Conservation (phyloP, 1,284 basidiomycete species). For the Peniophora sp. region DNA sequence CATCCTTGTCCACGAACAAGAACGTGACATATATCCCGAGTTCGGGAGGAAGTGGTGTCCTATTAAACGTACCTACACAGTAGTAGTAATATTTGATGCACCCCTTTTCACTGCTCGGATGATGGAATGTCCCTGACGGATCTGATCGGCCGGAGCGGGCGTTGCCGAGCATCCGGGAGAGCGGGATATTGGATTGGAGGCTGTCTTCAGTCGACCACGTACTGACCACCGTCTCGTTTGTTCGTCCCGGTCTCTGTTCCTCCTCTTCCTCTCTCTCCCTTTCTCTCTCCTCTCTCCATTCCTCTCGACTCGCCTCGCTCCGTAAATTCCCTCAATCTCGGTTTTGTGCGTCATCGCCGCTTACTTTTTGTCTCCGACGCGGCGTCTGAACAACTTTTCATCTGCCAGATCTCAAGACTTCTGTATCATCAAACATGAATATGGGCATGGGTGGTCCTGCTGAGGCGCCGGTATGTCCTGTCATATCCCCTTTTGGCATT, state of each 20-base stretch:
- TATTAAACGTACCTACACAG: slow-evolving; percentile 74
- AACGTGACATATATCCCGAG: slow-evolving; percentile 89
- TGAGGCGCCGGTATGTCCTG: background rate
- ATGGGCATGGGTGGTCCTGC: background rate
- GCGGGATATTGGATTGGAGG: too few species aligned
- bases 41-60: slow-evolving; percentile 51
- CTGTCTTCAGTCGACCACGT: too few species aligned
- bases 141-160: background rate
- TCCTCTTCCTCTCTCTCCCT: slow-evolving; percentile 32
- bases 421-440: slow-evolving; percentile 20
- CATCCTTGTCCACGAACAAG: slow-evolving; percentile 69
- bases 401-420: slow-evolving; percentile 11
- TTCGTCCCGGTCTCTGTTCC: slow-evolving; percentile 25
- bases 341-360: background rate
- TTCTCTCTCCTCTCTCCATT: slow-evolving; percentile 37
- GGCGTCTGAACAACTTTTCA: background rate
- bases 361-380: background rate
- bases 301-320: slow-evolving; percentile 1
- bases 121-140: background rate
- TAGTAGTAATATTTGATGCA: slow-evolving; percentile 26
- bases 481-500: slow-evolving; percentile 29
- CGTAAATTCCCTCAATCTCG: background rate
- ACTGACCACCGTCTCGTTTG: slow-evolving; percentile 4
- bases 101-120: background rate
- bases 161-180: too few species aligned